Percentiles rank a stretch among this genome's conserved stretches.
Evolutionary conservation across 129 eudicot genomes (phyloP).

Genomic region (Artemisia annua): DNA sequence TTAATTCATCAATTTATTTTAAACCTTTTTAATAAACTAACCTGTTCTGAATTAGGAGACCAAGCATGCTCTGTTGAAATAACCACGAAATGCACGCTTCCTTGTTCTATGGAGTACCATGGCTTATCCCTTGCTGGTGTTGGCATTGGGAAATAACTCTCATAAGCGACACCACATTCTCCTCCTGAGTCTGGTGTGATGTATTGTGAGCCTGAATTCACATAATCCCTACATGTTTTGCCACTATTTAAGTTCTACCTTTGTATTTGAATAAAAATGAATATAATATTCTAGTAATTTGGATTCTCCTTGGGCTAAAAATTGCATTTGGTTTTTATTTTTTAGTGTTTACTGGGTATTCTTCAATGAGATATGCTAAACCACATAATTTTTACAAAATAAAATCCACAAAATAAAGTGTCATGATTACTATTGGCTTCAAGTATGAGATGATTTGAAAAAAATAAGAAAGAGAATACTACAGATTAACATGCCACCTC

Average conservation of each 20-base stretch:
- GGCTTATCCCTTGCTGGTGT: slow-evolving; percentile 77
- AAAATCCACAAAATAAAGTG: too few species aligned
- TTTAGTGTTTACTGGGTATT: too few species aligned
- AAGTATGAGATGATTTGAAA: too few species aligned
- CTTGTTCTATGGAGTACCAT: slow-evolving; percentile 92
- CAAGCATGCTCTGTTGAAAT: slow-evolving; percentile 96
- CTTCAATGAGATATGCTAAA: too few species aligned
- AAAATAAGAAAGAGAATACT: too few species aligned
- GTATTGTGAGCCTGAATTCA: slow-evolving; percentile 66
- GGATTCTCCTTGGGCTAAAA: too few species aligned
- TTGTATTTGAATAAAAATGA: neutral
- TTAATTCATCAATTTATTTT: neutral
- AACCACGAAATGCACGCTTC: slow-evolving; percentile 81
- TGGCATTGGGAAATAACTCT: slow-evolving; percentile 92
- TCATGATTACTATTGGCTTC: too few species aligned
- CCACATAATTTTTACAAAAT: too few species aligned
- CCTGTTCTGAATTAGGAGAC: slow-evolving; percentile 75
- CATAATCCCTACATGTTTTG: slow-evolving; percentile 56
- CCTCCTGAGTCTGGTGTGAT: slow-evolving; percentile 93
- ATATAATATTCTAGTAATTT: neutral
- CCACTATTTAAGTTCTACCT: neutral
- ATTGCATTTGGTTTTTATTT: too few species aligned
- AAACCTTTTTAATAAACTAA: neutral
- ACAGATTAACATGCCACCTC: too few species aligned
- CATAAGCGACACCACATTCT: slow-evolving; percentile 93